phyloP scores from a whole-genome alignment of 2,329 filamentous ascomycete genomes.

The Neonectria sp. region DNA sequence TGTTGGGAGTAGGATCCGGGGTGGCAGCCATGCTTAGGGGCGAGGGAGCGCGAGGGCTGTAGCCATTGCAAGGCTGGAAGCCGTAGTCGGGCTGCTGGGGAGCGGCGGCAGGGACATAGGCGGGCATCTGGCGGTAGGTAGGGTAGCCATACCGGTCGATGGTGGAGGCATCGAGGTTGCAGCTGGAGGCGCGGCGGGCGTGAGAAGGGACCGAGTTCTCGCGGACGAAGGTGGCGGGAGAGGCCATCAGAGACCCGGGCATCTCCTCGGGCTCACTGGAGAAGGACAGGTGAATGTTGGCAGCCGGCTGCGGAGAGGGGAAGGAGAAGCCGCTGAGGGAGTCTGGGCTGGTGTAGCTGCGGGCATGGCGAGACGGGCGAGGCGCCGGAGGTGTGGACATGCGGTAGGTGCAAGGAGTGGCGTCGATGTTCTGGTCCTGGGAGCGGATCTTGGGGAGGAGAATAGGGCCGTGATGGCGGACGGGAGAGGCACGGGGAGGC shows the following conservation, averaged over 20 bases:
- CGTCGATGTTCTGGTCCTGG: slow-evolving; percentile 84
- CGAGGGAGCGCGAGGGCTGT: slow-evolving; percentile 62
- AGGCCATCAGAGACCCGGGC: slow-evolving; percentile 73
- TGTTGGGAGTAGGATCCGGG: slow-evolving; percentile 68
- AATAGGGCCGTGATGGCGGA: slow-evolving; percentile 84
- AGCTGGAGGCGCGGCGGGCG: slow-evolving; percentile 74
- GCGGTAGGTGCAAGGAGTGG: slow-evolving; percentile 62
- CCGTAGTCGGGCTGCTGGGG: slow-evolving; percentile 55
- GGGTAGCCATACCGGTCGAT: slow-evolving; percentile 84
- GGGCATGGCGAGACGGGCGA: slow-evolving; percentile 61
- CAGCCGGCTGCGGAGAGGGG: slow-evolving; percentile 42
- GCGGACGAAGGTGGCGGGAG: slow-evolving; percentile 72
- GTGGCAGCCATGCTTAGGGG: slow-evolving; percentile 59
- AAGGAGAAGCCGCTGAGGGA: slow-evolving; percentile 59
- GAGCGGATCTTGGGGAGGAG: slow-evolving; percentile 88
- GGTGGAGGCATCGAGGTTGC: slow-evolving; percentile 76
- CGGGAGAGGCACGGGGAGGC: slow-evolving; percentile 74
- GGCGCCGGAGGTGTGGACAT: slow-evolving; percentile 49
- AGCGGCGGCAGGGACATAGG: slow-evolving; percentile 48
- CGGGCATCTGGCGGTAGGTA: slow-evolving; percentile 84
- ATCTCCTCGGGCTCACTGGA: slow-evolving; percentile 51
- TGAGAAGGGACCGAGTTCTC: slow-evolving; percentile 48
- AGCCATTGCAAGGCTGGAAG: slow-evolving; percentile 57
- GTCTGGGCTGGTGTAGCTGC: slow-evolving; percentile 76
- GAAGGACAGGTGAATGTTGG: slow-evolving; percentile 57